These are phyloP conservation scores for Paspalum vaginatum DNA, from an alignment of 176 grass and related monocot species.

Conservation along the genomic window DNA sequence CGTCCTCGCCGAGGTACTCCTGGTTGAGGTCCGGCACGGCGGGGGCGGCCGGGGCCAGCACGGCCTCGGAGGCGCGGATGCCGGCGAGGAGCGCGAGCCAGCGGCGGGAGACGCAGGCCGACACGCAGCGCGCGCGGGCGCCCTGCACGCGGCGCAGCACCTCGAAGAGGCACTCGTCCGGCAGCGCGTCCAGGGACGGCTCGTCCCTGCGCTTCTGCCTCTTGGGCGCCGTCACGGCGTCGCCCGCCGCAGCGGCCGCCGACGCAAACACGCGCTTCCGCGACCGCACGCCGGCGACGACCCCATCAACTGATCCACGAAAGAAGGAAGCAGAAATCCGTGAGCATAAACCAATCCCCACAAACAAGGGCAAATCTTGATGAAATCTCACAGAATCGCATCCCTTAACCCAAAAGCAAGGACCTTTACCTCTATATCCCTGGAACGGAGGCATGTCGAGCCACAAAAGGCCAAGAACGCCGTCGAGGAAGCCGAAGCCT, in stretches of 20 bases:
- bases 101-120: conserved; percentile 80
- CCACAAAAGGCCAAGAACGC: background rate
- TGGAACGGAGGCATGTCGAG: conserved; percentile 58
- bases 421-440: conserved; percentile 52
- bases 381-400: background rate
- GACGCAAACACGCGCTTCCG: conserved; percentile 69
- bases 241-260: conserved; percentile 21
- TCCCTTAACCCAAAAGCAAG: background rate
- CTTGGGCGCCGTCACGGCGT: conserved; percentile 24
- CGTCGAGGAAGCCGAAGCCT: background rate
- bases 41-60: background rate
- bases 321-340: background rate
- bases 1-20: conserved; percentile 43
- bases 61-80: conserved; percentile 73
- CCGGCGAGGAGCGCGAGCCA: conserved; percentile 72
- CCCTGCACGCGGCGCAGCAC: conserved; percentile 76
- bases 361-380: background rate
- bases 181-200: conserved; percentile 71
- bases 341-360: conserved; percentile 14
- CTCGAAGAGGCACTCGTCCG: conserved; percentile 93
- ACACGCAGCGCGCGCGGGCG: conserved; percentile 59
- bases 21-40: conserved; percentile 76
- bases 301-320: conserved; percentile 35
- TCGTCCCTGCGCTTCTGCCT: conserved; percentile 49
- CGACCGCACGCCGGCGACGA: conserved; percentile 28